phyloP scores from a whole-genome alignment of 2,329 filamentous ascomycete genomes.

The Didymella pinodella region DNA sequence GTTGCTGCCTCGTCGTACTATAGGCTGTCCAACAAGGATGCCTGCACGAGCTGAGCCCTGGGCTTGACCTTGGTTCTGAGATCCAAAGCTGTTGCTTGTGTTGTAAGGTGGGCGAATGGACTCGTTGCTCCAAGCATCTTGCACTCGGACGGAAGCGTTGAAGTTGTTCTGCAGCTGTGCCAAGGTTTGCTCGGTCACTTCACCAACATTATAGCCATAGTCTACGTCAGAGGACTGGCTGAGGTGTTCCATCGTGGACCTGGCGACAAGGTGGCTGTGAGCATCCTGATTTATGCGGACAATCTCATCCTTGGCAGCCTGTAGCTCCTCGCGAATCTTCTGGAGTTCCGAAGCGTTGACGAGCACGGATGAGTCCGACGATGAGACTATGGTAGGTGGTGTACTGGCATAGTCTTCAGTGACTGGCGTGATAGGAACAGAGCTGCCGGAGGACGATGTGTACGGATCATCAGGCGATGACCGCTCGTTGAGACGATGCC shows the following conservation, averaged over 20 bases:
- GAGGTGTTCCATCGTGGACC: slow-evolving; percentile 66
- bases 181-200: slow-evolving; percentile 61
- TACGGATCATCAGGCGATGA: slow-evolving; percentile 58
- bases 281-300: slow-evolving; percentile 75
- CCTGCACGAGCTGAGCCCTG: slow-evolving; percentile 35
- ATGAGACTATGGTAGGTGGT: slow-evolving; percentile 34
- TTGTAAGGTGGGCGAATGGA: slow-evolving; percentile 34
- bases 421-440: slow-evolving; percentile 69
- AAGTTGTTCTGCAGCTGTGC: slow-evolving; percentile 60
- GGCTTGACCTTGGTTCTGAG: slow-evolving; percentile 24
- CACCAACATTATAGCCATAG: slow-evolving; percentile 53
- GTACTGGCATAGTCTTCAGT: slow-evolving; percentile 60
- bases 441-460: slow-evolving; percentile 65
- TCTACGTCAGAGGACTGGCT: slow-evolving; percentile 61
- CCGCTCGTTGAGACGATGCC: slow-evolving; percentile 74
- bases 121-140: slow-evolving; percentile 45
- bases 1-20: slow-evolving; percentile 42
- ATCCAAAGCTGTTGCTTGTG: slow-evolving; percentile 35
- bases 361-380: slow-evolving; percentile 34
- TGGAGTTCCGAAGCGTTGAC: slow-evolving; percentile 66
- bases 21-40: slow-evolving; percentile 28
- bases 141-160: slow-evolving; percentile 56
- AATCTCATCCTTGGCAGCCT: slow-evolving; percentile 74
- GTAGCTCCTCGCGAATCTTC: slow-evolving; percentile 74
- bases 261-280: slow-evolving; percentile 68